Percentiles rank a stretch among this genome's conserved stretches.
Evolutionary conservation across 331 rosid species (phyloP).

Genomic region (Dryas integrifolia): DNA sequence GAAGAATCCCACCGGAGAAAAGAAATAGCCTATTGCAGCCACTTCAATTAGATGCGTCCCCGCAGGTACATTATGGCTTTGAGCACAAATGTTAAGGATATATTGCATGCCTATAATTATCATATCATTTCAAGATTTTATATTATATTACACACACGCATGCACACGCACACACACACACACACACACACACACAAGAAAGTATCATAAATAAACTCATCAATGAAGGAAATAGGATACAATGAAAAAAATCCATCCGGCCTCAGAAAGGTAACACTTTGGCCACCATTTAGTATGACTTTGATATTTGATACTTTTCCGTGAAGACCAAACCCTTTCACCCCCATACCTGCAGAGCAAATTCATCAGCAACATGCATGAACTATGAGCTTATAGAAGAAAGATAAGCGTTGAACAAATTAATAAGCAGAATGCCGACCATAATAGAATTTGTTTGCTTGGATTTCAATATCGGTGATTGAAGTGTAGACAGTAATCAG

Average conservation of each 20-base stretch:
- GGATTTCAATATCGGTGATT: neutral
- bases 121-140: slow-evolving; percentile 2
- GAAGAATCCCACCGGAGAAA: slow-evolving; percentile 71
- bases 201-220: slow-evolving; percentile 12
- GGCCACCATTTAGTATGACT: slow-evolving; percentile 92
- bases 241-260: slow-evolving; percentile 95
- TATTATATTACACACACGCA: neutral
- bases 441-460: neutral
- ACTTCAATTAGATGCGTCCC: slow-evolving; percentile 99
- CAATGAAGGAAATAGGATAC: slow-evolving; percentile 61
- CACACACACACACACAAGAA: neutral
- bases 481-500: neutral
- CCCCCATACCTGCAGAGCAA: slow-evolving; percentile 52
- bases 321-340: slow-evolving; percentile 61
- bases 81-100: slow-evolving; percentile 54
- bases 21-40: slow-evolving; percentile 73
- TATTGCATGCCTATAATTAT: slow-evolving; percentile 13
- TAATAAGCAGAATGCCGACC: slow-evolving; percentile 1
- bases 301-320: slow-evolving; percentile 75
- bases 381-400: slow-evolving; percentile 10
- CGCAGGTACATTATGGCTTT: slow-evolving; percentile 87
- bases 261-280: slow-evolving; percentile 79
- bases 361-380: neutral
- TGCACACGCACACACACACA: neutral
- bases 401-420: neutral